Evolutionary conservation across 176 grass and related monocot species (phyloP).

Genomic region (Melocanna baccifera): DNA sequence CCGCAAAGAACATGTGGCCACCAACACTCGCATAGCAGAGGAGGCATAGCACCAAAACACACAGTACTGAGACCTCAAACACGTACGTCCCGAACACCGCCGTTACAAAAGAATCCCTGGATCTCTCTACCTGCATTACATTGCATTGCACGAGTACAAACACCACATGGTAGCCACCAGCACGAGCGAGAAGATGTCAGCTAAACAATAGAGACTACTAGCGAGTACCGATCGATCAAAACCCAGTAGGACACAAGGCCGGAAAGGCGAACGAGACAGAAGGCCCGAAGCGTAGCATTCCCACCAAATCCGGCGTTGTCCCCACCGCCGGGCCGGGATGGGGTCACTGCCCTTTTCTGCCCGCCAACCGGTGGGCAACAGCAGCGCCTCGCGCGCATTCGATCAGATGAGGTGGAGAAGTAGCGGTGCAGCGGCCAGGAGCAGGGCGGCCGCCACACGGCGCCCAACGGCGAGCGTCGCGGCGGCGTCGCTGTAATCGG

Average conservation of each 20-base stretch:
- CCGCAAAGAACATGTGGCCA: too few species aligned
- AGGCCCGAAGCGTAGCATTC: not conserved
- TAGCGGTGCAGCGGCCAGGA: constrained; percentile 3
- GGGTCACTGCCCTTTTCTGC: not conserved
- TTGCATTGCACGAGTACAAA: not conserved
- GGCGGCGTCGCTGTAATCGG: constrained; percentile 34
- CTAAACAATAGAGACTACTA: not conserved
- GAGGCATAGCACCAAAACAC: not conserved
- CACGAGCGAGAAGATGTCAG: not conserved
- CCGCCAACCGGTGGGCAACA: not conserved
- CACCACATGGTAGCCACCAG: constrained; percentile 10
- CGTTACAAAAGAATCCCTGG: constrained; percentile 39
- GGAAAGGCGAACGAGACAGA: not conserved
- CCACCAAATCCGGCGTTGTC: not conserved
- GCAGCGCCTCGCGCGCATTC: too few species aligned
- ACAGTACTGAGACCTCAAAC: not conserved
- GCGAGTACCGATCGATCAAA: constrained; percentile 18
- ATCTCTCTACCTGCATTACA: not conserved
- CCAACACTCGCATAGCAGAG: not conserved
- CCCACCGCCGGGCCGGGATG: not conserved
- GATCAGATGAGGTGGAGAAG: not conserved
- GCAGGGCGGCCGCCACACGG: not conserved
- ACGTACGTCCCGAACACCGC: constrained; percentile 17
- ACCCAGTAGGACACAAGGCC: not conserved
- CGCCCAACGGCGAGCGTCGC: not conserved